A percentile compares a stretch with the other conserved stretches of the same genome.
These are phyloP conservation scores for Leonotis leonurus DNA, from an alignment of 257 asterid genomes.

Conservation along the genomic window DNA sequence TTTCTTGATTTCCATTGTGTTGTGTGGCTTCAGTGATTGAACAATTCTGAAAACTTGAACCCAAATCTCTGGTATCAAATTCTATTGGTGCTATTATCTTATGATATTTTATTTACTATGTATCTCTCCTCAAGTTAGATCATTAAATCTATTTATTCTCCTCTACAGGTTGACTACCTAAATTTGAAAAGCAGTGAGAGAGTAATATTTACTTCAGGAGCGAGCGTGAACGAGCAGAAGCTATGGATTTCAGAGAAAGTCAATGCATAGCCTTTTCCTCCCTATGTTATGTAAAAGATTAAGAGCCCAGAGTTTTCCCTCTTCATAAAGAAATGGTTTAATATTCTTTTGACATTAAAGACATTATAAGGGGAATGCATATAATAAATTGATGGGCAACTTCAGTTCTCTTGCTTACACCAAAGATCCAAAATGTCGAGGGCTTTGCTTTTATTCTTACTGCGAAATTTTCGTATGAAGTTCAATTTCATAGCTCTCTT, in stretches of 20 bases:
- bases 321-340: neutral
- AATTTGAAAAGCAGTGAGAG: constrained; percentile 81
- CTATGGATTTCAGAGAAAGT: constrained; percentile 52
- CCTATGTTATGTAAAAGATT: no score
- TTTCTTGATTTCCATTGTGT: neutral
- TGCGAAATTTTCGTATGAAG: neutral
- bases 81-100: neutral
- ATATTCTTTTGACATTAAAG: neutral
- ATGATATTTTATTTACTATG: no score
- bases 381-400: neutral
- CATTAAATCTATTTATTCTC: neutral
- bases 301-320: no score
- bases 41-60: neutral
- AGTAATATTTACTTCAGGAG: constrained; percentile 36
- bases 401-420: neutral
- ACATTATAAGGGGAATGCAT: neutral
- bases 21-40: neutral
- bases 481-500: neutral
- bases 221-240: constrained; percentile 35
- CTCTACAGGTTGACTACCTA: constrained; percentile 71
- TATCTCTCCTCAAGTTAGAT: neutral
- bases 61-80: neutral
- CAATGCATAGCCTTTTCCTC: constrained; percentile 37
- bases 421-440: neutral
- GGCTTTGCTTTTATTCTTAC: neutral